Conservation (phyloP, 352 stramenopile species). For the Thalassiosira hispida region DNA sequence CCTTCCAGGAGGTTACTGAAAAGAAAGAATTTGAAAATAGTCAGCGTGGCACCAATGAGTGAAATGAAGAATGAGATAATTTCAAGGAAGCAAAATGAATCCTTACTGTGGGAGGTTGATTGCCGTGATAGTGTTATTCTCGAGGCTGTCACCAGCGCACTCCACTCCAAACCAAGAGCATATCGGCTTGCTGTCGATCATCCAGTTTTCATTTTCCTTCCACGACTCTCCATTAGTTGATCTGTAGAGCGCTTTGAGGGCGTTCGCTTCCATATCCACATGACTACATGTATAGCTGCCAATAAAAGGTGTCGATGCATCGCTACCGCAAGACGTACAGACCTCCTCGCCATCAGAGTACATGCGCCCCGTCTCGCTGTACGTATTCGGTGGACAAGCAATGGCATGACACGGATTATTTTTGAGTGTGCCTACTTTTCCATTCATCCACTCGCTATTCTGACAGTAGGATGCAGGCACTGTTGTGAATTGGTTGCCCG, state of each 20-base stretch:
- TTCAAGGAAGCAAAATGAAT: neutral
- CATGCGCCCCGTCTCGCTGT: conserved; percentile 41
- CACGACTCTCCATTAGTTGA: conserved; percentile 47
- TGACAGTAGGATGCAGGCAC: conserved; percentile 53
- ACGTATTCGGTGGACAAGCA: conserved; percentile 57
- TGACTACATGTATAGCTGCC: conserved; percentile 55
- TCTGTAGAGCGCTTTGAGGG: conserved; percentile 53
- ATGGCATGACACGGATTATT: conserved; percentile 55
- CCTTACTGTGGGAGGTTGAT: conserved; percentile 49
- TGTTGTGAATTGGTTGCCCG: conserved; percentile 56
- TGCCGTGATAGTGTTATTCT: conserved; percentile 55
- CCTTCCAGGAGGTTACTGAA: conserved; percentile 50
- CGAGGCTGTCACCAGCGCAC: conserved; percentile 46
- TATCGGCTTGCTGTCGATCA: conserved; percentile 55
- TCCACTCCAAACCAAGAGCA: conserved; percentile 62
- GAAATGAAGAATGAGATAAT: neutral
- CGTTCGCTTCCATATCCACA: conserved; percentile 27
- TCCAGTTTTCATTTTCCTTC: conserved; percentile 60
- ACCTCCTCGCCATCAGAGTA: conserved; percentile 28
- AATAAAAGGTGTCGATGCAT: conserved; percentile 44
- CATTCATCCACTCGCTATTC: conserved; percentile 57
- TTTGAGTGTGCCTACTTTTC: conserved; percentile 55
- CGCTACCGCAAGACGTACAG: conserved; percentile 47
- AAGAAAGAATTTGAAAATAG: neutral
- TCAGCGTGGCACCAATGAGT: conserved; percentile 6